These are phyloP conservation scores for Aureobasidium leucospermi DNA, from an alignment of 2,329 filamentous ascomycete genomes.

Conservation along the genomic window DNA sequence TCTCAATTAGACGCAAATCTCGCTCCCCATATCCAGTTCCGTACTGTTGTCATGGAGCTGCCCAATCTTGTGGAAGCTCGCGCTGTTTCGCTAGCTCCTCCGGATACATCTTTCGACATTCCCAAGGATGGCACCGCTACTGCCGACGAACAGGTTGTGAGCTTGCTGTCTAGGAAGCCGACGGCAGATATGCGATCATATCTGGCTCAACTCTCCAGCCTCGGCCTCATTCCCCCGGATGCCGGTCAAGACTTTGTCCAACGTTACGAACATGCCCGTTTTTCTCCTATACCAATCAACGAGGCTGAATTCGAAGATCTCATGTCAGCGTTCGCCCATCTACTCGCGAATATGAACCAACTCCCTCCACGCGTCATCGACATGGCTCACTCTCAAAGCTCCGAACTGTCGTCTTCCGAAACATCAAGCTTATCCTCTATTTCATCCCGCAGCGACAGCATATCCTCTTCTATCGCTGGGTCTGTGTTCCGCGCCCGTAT, in stretches of 20 bases:
- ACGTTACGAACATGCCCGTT: conserved; percentile 77
- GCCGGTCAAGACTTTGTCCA: conserved; percentile 56
- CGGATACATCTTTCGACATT: conserved; percentile 39
- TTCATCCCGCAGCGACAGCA: conserved; percentile 1
- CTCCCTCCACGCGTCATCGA: neutral
- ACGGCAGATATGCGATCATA: conserved; percentile 75
- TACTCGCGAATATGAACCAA: conserved; percentile 64
- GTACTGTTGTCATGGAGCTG: conserved; percentile 71
- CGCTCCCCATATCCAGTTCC: conserved; percentile 75
- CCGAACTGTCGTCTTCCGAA: neutral
- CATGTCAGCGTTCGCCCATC: conserved; percentile 77
- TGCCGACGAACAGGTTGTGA: conserved; percentile 61
- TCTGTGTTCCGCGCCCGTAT: conserved; percentile 2
- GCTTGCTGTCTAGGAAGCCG: conserved; percentile 61
- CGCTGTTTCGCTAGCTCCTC: conserved; percentile 75
- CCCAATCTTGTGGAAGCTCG: conserved; percentile 88
- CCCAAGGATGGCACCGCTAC: conserved; percentile 31
- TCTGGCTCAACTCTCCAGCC: conserved; percentile 58
- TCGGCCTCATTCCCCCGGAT: conserved; percentile 56
- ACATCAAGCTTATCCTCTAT: conserved; percentile 3
- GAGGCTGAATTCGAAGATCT: conserved; percentile 66
- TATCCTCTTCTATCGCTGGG: conserved; percentile 9
- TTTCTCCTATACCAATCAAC: conserved; percentile 62
- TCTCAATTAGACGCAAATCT: conserved; percentile 51
- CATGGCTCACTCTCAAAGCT: neutral